Evolutionary conservation across 2,329 filamentous ascomycete species (phyloP).

Genomic region (Trichophyton verrucosum): DNA sequence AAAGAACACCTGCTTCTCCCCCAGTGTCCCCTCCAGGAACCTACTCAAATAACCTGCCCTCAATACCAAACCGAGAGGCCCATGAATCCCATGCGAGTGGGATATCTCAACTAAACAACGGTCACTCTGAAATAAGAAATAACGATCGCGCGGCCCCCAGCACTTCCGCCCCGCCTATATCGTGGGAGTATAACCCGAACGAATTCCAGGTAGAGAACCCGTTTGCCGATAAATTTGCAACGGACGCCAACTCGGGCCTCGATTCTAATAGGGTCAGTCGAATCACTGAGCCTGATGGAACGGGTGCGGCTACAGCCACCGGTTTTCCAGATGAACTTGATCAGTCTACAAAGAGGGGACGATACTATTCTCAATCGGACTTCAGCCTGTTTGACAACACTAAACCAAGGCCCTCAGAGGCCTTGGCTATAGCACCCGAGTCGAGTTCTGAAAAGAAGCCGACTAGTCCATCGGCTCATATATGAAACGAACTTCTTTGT

Average conservation of each 20-base stretch:
- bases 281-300: not conserved
- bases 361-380: slow-evolving; percentile 5
- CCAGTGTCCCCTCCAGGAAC: not conserved
- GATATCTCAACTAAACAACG: not conserved
- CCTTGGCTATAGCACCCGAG: not conserved
- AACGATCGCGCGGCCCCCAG: slow-evolving; percentile 9
- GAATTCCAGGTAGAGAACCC: slow-evolving; percentile 32
- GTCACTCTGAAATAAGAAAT: not conserved
- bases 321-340: not conserved
- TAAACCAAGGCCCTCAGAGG: not conserved
- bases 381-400: slow-evolving; percentile 4
- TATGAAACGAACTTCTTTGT: not conserved
- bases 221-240: slow-evolving; percentile 25
- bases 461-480: not conserved
- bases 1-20: not conserved
- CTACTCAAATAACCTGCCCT: not conserved
- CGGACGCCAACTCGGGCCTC: slow-evolving; percentile 5
- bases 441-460: not conserved
- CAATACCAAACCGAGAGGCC: not conserved
- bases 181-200: slow-evolving; percentile 27
- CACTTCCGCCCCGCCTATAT: slow-evolving; percentile 7
- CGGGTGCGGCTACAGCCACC: not conserved
- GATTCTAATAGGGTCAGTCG: slow-evolving; percentile 1
- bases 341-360: slow-evolving; percentile 3
- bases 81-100: not conserved